phyloP scores from a whole-genome alignment of 768 basidiomycete genomes.

The Tulasnella sp. region DNA sequence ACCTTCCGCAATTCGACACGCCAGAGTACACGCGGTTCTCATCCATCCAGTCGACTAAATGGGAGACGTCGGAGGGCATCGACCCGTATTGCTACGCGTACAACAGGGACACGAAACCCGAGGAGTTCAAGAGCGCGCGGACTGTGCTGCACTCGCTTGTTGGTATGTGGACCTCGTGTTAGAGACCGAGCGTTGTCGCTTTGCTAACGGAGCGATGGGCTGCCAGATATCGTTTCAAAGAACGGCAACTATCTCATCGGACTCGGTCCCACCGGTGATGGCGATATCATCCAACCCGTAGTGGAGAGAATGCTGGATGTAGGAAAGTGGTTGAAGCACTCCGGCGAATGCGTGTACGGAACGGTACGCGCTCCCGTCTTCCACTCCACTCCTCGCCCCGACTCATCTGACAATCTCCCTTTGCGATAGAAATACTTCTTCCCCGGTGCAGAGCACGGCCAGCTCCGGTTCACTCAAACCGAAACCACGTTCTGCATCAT shows the following conservation, averaged over 20 bases:
- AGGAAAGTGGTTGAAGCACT: constrained; percentile 40
- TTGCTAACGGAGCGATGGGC: neutral
- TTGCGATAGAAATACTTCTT: constrained; percentile 38
- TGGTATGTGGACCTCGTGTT: neutral
- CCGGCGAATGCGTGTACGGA: constrained; percentile 41
- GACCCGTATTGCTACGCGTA: constrained; percentile 15
- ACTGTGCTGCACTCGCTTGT: constrained; percentile 35
- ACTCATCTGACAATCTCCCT: neutral
- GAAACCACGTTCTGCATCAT: constrained; percentile 41
- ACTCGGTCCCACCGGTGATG: constrained; percentile 44
- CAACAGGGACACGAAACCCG: constrained; percentile 19
- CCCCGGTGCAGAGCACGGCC: constrained; percentile 29
- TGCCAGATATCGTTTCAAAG: constrained; percentile 50
- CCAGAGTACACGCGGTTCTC: constrained; percentile 43
- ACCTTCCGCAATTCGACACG: constrained; percentile 42
- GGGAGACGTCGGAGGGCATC: constrained; percentile 51
- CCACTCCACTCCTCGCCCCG: neutral
- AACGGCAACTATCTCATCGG: constrained; percentile 50
- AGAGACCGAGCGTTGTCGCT: neutral
- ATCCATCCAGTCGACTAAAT: constrained; percentile 35
- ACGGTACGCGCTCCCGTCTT: constrained; percentile 29
- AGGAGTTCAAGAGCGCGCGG: constrained; percentile 39
- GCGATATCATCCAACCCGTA: constrained; percentile 41
- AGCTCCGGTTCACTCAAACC: constrained; percentile 39
- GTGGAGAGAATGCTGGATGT: constrained; percentile 37